Conservation (phyloP, 2,329 filamentous ascomycete genomes). For the Xylariaceae sp. region DNA sequence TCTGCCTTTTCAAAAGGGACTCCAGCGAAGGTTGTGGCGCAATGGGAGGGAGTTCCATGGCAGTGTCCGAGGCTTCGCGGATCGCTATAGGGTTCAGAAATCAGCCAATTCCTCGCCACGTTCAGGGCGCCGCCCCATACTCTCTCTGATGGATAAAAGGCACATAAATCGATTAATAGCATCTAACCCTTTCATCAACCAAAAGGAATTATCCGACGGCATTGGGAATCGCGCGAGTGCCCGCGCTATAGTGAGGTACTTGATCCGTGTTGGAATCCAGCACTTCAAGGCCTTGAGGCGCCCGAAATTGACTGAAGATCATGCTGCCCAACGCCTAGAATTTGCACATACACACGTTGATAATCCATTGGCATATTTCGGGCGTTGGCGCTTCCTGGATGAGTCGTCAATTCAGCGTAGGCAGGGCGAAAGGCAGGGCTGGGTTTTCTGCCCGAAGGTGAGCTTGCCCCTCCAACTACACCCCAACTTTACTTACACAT, state of each 20-base stretch:
- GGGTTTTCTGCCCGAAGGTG: conserved; percentile 1
- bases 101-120: not conserved
- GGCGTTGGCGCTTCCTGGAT: not conserved
- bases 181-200: not conserved
- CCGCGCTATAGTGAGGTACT: not conserved
- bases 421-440: not conserved
- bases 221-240: not conserved
- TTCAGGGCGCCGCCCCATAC: not conserved
- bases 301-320: not conserved
- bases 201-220: too few relatives aligned
- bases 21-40: not conserved
- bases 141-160: not conserved
- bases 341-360: not conserved
- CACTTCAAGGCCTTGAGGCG: not conserved
- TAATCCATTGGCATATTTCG: not conserved
- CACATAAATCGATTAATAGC: not conserved
- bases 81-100: too few relatives aligned
- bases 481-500: not conserved
- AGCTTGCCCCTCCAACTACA: not conserved
- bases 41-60: not conserved
- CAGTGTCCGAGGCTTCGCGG: not conserved
- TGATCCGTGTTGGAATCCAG: not conserved
- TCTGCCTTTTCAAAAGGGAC: not conserved
- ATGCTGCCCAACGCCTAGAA: not conserved
- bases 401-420: not conserved